Percentiles rank a stretch among this genome's conserved stretches.
phyloP scores from a whole-genome alignment of 106 monocot species.

The Dioscorea alata region DNA sequence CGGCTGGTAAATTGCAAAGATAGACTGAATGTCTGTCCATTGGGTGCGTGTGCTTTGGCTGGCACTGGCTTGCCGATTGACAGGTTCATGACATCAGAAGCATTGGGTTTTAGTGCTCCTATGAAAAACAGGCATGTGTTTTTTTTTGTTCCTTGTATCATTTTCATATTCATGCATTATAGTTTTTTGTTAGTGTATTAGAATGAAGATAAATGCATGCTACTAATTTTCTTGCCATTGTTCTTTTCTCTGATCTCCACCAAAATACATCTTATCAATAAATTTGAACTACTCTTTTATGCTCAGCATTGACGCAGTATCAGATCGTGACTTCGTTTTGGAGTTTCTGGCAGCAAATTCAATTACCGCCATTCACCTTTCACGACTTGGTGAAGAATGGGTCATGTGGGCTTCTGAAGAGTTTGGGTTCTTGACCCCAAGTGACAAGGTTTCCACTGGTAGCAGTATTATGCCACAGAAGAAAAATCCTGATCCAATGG shows the following conservation, averaged over 20 bases:
- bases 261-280: not conserved
- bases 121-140: slow-evolving; percentile 69
- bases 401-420: slow-evolving; percentile 98
- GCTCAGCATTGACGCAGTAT: slow-evolving; percentile 93
- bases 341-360: slow-evolving; percentile 84
- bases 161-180: no score
- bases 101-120: slow-evolving; percentile 85
- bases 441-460: slow-evolving; percentile 79
- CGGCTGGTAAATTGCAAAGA: slow-evolving; percentile 67
- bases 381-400: slow-evolving; percentile 97
- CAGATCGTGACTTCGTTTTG: slow-evolving; percentile 92
- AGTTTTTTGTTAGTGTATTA: no score
- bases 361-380: slow-evolving; percentile 81
- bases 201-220: no score
- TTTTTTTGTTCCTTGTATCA: not conserved
- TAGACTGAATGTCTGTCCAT: slow-evolving; percentile 81
- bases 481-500: slow-evolving; percentile 99
- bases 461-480: slow-evolving; percentile 98
- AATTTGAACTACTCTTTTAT: not conserved
- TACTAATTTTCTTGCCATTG: not conserved
- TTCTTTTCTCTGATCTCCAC: not conserved
- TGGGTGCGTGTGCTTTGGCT: slow-evolving; percentile 98
- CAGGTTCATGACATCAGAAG: slow-evolving; percentile 84
- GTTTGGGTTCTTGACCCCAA: slow-evolving; percentile 89
- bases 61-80: slow-evolving; percentile 99